A percentile compares a stretch with the other conserved stretches of the same genome.
phyloP scores from a whole-genome alignment of 2,329 filamentous ascomycete species.

The Colletotrichum australisinense region DNA sequence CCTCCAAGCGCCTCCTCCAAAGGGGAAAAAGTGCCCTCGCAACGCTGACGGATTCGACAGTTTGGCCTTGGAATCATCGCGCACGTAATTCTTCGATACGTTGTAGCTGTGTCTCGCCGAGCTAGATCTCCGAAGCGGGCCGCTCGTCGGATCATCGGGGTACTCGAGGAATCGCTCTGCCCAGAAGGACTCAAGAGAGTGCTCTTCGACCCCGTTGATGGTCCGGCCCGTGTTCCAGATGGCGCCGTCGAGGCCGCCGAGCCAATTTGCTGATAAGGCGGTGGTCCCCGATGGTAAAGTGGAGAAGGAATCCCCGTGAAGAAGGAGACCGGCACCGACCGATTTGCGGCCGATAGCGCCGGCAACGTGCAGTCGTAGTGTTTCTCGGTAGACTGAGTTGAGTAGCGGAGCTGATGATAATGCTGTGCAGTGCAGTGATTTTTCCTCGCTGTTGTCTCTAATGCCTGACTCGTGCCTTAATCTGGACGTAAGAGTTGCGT shows the following conservation, averaged over 20 bases:
- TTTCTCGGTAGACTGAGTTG: conserved; percentile 28
- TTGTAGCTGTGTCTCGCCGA: neutral
- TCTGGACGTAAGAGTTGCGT: neutral
- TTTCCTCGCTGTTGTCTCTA: neutral
- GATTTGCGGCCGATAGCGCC: conserved; percentile 14
- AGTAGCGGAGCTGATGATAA: conserved; percentile 10
- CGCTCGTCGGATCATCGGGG: conserved; percentile 34
- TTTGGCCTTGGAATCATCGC: conserved; percentile 10
- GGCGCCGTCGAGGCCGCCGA: conserved; percentile 12
- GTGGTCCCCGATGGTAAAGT: neutral
- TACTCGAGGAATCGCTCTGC: conserved; percentile 36
- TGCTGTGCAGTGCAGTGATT: neutral
- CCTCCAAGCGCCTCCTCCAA: conserved; percentile 28
- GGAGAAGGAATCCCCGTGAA: neutral
- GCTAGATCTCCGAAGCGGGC: conserved; percentile 13
- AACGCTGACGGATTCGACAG: conserved; percentile 1
- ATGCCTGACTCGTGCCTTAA: neutral
- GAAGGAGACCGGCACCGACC: neutral
- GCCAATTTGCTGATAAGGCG: conserved; percentile 19
- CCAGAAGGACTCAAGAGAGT: conserved; percentile 34
- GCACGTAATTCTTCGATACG: neutral
- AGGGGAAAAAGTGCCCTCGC: conserved; percentile 23
- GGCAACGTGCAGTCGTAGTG: conserved; percentile 18
- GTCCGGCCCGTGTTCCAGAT: conserved; percentile 18
- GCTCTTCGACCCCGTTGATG: neutral